Conservation (phyloP, 345 rosid genomes). For the Syzygium grande region DNA sequence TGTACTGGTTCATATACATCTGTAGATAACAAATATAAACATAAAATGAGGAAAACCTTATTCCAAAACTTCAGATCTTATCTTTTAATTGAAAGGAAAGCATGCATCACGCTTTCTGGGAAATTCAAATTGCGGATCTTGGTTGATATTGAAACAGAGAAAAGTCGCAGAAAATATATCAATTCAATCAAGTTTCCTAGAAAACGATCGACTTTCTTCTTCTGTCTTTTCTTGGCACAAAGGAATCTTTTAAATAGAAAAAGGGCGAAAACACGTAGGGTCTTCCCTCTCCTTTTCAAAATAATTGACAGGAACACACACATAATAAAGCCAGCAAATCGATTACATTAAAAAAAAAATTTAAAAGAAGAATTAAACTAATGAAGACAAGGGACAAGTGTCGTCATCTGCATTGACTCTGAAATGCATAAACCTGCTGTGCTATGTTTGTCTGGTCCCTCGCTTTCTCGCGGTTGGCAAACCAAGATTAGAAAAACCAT, state of each 20-base stretch:
- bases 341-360: background rate
- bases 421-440: background rate
- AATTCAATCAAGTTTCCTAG: background rate
- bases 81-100: background rate
- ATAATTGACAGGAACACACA: background rate
- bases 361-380: background rate
- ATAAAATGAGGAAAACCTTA: background rate
- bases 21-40: background rate
- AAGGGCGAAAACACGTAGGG: background rate
- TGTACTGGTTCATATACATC: background rate
- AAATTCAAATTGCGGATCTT: background rate
- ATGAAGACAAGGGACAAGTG: background rate
- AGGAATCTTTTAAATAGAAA: background rate
- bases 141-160: background rate
- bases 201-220: background rate
- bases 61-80: background rate
- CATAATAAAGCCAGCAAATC: background rate
- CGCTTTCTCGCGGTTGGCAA: conserved; percentile 1
- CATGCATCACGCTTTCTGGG: background rate
- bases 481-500: background rate
- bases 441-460: background rate
- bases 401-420: background rate
- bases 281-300: background rate
- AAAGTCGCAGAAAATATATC: background rate
- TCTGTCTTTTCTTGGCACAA: background rate